Evolutionary conservation across 176 grass and related monocot genomes (phyloP).

Genomic region (Eragrostis curvula): DNA sequence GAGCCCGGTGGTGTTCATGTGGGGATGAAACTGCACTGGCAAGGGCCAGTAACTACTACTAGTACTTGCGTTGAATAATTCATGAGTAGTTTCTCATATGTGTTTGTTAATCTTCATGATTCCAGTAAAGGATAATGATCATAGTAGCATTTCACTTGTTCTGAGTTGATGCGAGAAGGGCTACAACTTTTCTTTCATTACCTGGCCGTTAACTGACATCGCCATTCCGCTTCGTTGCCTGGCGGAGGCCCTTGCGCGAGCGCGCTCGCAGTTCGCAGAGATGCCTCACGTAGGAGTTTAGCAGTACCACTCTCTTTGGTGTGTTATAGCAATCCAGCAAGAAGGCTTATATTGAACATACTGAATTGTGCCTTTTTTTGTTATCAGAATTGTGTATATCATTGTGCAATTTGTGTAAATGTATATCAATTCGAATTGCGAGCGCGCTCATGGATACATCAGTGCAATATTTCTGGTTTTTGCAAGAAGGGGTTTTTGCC

Average conservation of each 20-base stretch:
- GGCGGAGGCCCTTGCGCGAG: no score
- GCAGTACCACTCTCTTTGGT: no score
- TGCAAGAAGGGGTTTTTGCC: not conserved
- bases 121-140: not conserved
- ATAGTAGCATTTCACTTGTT: not conserved
- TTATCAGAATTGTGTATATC: no score
- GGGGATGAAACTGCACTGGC: not conserved
- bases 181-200: no score
- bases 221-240: no score
- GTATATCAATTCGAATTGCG: no score
- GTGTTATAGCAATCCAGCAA: not conserved
- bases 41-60: no score
- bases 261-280: no score
- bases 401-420: no score
- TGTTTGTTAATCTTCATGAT: not conserved
- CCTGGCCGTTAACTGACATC: no score
- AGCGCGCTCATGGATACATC: not conserved
- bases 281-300: no score
- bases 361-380: not conserved
- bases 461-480: not conserved
- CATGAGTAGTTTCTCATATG: not conserved
- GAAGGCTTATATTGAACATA: no score
- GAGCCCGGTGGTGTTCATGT: slow-evolving; percentile 57
- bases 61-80: not conserved
- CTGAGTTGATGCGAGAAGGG: not conserved